Percentiles rank a stretch among this genome's conserved stretches.
These are phyloP conservation scores for Arthrobotrys entomopaga DNA, from an alignment of 2,329 filamentous ascomycete species.

Conservation along the genomic window DNA sequence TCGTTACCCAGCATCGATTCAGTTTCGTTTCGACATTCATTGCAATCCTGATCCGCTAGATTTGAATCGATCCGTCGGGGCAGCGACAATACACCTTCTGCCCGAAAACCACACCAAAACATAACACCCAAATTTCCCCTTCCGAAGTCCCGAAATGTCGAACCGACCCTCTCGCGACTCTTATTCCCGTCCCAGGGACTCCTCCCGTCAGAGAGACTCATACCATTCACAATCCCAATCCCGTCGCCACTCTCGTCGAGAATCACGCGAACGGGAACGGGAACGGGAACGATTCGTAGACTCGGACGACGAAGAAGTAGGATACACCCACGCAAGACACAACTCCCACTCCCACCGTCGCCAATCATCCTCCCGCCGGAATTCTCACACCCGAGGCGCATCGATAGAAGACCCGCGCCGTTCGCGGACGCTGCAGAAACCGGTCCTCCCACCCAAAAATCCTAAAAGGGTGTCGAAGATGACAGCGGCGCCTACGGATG, in stretches of 20 bases:
- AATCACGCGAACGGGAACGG: slow-evolving; percentile 26
- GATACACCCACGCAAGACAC: slow-evolving; percentile 1
- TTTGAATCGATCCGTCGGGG: neutral
- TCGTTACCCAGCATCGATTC: neutral
- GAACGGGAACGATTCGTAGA: slow-evolving; percentile 34
- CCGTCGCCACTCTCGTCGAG: slow-evolving; percentile 42
- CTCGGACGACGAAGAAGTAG: slow-evolving; percentile 11
- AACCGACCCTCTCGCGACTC: slow-evolving; percentile 35
- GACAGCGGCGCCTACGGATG: slow-evolving; percentile 21
- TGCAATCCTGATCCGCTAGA: neutral
- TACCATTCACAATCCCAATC: slow-evolving; percentile 36
- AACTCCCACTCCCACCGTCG: slow-evolving; percentile 30
- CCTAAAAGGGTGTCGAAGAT: slow-evolving; percentile 20
- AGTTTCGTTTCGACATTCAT: neutral
- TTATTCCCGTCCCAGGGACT: neutral
- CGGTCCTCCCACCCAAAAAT: neutral
- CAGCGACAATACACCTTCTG: neutral
- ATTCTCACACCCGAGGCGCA: slow-evolving; percentile 15
- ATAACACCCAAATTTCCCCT: neutral
- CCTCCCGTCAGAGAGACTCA: slow-evolving; percentile 28
- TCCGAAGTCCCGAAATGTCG: slow-evolving; percentile 7
- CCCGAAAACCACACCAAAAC: neutral
- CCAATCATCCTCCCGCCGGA: slow-evolving; percentile 24
- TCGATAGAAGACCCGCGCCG: slow-evolving; percentile 19
- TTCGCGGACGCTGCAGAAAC: slow-evolving; percentile 23